phyloP scores from a whole-genome alignment of 805 yeast genomes.

The Candida rishiriensis region DNA sequence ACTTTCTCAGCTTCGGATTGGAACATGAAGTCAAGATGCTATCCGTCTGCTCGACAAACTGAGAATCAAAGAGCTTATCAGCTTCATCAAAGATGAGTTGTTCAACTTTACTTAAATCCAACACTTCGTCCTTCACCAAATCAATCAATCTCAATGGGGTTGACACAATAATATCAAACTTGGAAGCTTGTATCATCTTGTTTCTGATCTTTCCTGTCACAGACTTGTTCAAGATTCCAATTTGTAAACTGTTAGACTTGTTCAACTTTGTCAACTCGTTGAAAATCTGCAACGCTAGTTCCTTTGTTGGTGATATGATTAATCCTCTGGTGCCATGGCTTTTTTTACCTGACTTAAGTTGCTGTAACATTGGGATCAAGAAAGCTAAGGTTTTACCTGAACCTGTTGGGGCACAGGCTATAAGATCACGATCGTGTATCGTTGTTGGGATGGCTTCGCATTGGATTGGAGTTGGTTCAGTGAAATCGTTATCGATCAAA shows the following conservation, averaged over 20 bases:
- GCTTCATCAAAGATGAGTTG: slow-evolving; percentile 91
- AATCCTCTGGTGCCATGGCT: slow-evolving; percentile 63
- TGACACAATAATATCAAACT: slow-evolving; percentile 75
- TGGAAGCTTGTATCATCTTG: slow-evolving; percentile 51
- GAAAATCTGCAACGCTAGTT: slow-evolving; percentile 82
- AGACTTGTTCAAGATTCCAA: slow-evolving; percentile 67
- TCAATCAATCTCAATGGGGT: slow-evolving; percentile 90
- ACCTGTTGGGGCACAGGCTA: slow-evolving; percentile 98
- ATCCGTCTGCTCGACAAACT: slow-evolving; percentile 89
- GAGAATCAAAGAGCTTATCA: slow-evolving; percentile 83
- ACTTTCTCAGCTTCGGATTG: slow-evolving; percentile 51
- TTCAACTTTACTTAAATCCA: slow-evolving; percentile 63
- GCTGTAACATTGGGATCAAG: slow-evolving; percentile 73
- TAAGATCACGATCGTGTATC: slow-evolving; percentile 64
- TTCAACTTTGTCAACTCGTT: slow-evolving; percentile 59
- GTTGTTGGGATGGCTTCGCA: slow-evolving; percentile 81
- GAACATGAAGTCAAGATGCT: slow-evolving; percentile 62
- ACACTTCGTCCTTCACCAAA: slow-evolving; percentile 54
- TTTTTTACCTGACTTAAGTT: slow-evolving; percentile 24
- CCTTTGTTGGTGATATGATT: slow-evolving; percentile 91
- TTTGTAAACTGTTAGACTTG: slow-evolving; percentile 50
- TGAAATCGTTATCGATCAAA: slow-evolving; percentile 63
- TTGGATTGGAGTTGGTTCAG: slow-evolving; percentile 90
- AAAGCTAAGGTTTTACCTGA: slow-evolving; percentile 96
- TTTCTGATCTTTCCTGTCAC: slow-evolving; percentile 63